phyloP scores from a whole-genome alignment of 176 grass and related monocot genomes.

The Musa troglodytarum region DNA sequence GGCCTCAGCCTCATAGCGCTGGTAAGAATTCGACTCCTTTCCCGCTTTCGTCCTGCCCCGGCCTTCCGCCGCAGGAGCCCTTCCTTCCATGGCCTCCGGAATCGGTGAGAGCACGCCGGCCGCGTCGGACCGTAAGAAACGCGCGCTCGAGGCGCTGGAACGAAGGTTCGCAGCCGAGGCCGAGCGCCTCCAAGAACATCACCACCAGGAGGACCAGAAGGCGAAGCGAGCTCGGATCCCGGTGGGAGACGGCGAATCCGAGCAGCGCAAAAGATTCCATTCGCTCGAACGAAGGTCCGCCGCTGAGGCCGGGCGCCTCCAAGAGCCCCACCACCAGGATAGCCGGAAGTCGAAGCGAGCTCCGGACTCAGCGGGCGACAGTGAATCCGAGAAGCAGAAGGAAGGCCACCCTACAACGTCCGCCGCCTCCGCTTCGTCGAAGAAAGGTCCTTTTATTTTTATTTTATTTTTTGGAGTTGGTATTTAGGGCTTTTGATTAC shows the following conservation, averaged over 20 bases:
- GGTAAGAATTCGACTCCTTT: too few relatives aligned
- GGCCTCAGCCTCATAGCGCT: too few relatives aligned
- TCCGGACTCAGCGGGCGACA: neutral
- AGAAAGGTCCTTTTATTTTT: neutral
- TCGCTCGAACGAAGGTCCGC: conserved; percentile 22
- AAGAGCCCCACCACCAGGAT: conserved; percentile 20
- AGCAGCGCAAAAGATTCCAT: conserved; percentile 17
- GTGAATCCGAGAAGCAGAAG: conserved; percentile 16
- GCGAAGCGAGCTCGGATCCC: conserved; percentile 7
- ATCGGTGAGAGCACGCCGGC: conserved; percentile 7
- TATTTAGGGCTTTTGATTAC: neutral
- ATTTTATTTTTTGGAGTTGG: neutral
- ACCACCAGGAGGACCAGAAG: conserved; percentile 13
- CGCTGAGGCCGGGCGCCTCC: conserved; percentile 33
- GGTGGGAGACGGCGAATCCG: conserved; percentile 14
- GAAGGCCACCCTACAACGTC: conserved; percentile 12
- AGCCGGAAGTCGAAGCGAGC: conserved; percentile 18
- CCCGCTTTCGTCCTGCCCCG: neutral
- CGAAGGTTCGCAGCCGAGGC: conserved; percentile 33
- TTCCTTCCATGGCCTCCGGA: neutral
- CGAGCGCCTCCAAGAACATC: conserved; percentile 39
- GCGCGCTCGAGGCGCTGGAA: conserved; percentile 40
- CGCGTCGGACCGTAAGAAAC: conserved; percentile 48
- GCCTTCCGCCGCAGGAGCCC: neutral
- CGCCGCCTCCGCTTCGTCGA: neutral